A percentile compares a stretch with the other conserved stretches of the same genome.
These are phyloP conservation scores for Hibiscus mutabilis DNA, from an alignment of 345 rosid species.

Conservation along the genomic window DNA sequence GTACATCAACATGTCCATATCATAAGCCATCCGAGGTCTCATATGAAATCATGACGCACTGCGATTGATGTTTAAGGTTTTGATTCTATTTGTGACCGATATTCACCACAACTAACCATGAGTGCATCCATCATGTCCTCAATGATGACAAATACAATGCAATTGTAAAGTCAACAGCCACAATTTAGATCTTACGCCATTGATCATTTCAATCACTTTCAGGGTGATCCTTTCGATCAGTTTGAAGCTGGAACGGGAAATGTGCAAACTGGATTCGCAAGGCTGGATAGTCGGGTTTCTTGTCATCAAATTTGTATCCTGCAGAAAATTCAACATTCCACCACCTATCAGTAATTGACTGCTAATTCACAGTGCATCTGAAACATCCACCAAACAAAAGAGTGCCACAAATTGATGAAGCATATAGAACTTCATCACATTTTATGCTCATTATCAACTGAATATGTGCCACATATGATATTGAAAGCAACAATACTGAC, in stretches of 20 bases:
- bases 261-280: constrained; percentile 40
- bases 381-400: not conserved
- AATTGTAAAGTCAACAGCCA: not conserved
- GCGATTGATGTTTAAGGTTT: not conserved
- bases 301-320: constrained; percentile 58
- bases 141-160: not conserved
- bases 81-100: not conserved
- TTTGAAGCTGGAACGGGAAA: constrained; percentile 38
- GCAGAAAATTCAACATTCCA: constrained; percentile 11
- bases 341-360: not conserved
- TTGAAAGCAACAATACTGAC: not conserved
- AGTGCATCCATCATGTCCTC: not conserved
- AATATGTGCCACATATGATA: not conserved
- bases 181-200: not conserved
- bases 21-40: not conserved
- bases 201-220: not conserved
- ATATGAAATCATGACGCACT: not conserved
- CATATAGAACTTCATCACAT: not conserved
- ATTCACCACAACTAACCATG: not conserved
- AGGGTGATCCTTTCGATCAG: constrained; percentile 18
- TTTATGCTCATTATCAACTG: not conserved
- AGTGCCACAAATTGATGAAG: not conserved
- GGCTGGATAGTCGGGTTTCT: constrained; percentile 31
- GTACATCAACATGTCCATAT: not conserved
- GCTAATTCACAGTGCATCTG: not conserved